These are phyloP conservation scores for Phylloporus scabripes DNA, from an alignment of 768 basidiomycete species.

Conservation along the genomic window DNA sequence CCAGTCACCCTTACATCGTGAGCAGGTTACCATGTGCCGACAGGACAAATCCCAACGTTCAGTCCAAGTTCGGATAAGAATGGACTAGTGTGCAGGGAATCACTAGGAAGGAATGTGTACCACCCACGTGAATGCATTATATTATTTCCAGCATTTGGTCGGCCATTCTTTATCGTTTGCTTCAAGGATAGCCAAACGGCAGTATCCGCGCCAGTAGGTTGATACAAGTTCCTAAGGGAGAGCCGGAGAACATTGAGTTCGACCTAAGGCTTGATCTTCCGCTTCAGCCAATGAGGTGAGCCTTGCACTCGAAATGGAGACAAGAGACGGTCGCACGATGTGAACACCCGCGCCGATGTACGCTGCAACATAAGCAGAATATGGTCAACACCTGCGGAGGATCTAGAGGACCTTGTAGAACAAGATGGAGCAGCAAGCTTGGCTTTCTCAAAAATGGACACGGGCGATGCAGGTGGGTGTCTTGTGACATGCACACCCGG, in stretches of 20 bases:
- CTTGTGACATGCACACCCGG: background rate
- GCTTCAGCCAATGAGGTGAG: background rate
- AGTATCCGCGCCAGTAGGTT: background rate
- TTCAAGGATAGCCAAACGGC: background rate
- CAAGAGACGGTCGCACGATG: background rate
- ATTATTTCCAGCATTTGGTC: background rate
- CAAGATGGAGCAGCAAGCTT: too few relatives aligned
- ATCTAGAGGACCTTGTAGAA: too few relatives aligned
- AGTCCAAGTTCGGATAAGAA: background rate
- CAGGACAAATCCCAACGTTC: too few relatives aligned
- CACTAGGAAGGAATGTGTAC: background rate
- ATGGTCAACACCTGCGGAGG: too few relatives aligned
- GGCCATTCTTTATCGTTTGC: background rate
- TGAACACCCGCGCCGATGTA: background rate
- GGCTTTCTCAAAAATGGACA: too few relatives aligned
- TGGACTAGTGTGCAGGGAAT: background rate
- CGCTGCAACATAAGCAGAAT: too few relatives aligned
- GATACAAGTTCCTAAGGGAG: background rate
- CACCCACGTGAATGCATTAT: background rate
- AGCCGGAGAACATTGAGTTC: background rate
- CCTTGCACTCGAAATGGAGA: background rate
- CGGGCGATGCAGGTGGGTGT: background rate
- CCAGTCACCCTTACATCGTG: too few relatives aligned
- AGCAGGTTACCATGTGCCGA: too few relatives aligned
- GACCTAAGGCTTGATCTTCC: background rate